phyloP scores from a whole-genome alignment of 2,329 filamentous ascomycete genomes.

The Diplocarpon mali region DNA sequence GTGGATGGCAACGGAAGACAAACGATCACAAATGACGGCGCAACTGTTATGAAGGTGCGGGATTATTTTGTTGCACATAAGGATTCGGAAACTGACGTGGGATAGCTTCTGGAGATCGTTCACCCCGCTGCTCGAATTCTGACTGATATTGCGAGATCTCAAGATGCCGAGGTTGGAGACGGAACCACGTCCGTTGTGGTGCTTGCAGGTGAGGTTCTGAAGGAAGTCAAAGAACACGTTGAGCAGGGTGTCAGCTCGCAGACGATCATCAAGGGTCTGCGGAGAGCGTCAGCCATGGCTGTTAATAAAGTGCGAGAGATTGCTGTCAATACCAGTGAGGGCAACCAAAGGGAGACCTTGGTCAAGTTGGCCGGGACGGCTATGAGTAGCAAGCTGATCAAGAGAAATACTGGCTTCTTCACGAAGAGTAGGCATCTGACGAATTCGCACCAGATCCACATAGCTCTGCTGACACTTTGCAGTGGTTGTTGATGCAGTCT shows the following conservation, averaged over 20 bases:
- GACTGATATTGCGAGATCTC: slow-evolving; percentile 94
- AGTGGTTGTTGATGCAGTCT: slow-evolving; percentile 97
- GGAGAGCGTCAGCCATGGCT: slow-evolving; percentile 78
- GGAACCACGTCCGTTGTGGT: slow-evolving; percentile 97
- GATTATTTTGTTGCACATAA: background rate
- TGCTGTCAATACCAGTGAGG: slow-evolving; percentile 72
- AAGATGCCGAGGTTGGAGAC: slow-evolving; percentile 98
- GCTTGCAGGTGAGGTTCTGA: slow-evolving; percentile 91
- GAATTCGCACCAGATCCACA: background rate
- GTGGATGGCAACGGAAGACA: slow-evolving; percentile 92
- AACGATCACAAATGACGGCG: slow-evolving; percentile 98
- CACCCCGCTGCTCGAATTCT: slow-evolving; percentile 95
- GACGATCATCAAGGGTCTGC: slow-evolving; percentile 91
- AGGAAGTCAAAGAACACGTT: slow-evolving; percentile 91
- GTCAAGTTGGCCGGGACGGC: slow-evolving; percentile 84
- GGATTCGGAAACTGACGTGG: slow-evolving; percentile 11
- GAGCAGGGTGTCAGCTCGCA: slow-evolving; percentile 96
- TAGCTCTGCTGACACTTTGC: slow-evolving; percentile 23
- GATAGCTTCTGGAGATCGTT: slow-evolving; percentile 88
- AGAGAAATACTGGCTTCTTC: slow-evolving; percentile 93
- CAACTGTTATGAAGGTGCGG: slow-evolving; percentile 91
- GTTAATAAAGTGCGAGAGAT: slow-evolving; percentile 99
- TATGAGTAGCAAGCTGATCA: slow-evolving; percentile 99
- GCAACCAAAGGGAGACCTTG: slow-evolving; percentile 77
- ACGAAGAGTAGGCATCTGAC: slow-evolving; percentile 65